Evolutionary conservation across 495 filamentous ascomycete genomes (phyloP).

Genomic region (Evernia prunastri): DNA sequence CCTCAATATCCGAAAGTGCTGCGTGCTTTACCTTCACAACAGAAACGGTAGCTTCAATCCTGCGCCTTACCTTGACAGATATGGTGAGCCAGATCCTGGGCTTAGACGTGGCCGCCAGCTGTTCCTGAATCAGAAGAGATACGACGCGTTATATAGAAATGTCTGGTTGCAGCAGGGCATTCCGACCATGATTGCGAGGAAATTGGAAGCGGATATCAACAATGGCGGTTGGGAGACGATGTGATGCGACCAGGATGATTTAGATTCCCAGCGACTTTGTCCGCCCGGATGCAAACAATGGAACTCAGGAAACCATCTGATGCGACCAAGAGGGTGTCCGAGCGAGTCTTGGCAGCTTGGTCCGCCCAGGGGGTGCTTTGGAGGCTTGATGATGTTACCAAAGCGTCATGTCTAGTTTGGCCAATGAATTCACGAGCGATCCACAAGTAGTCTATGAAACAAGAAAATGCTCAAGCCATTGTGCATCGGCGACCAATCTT

Average conservation of each 20-base stretch:
- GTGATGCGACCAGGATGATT: conserved; percentile 11
- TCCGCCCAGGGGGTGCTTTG: neutral
- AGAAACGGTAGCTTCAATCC: conserved; percentile 74
- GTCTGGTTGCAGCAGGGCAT: conserved; percentile 84
- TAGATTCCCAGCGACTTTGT: neutral
- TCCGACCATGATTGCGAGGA: conserved; percentile 80
- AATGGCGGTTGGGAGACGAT: conserved; percentile 96
- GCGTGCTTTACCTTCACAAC: conserved; percentile 75
- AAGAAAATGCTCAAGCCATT: neutral
- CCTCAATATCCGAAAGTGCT: conserved; percentile 94
- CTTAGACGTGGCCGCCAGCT: conserved; percentile 76
- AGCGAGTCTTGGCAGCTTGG: neutral
- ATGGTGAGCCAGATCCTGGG: conserved; percentile 86
- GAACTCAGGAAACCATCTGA: conserved; percentile 84
- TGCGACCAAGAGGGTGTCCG: neutral
- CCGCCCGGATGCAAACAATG: conserved; percentile 67
- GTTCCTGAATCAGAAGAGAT: conserved; percentile 86
- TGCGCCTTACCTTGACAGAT: conserved; percentile 90
- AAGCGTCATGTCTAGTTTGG: neutral
- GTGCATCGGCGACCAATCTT: neutral
- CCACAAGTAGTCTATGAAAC: neutral
- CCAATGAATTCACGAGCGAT: neutral
- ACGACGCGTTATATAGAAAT: conserved; percentile 77
- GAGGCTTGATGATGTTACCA: neutral
- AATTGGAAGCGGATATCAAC: conserved; percentile 90